Conservation (phyloP, 352 stramenopile species). For the Pythium rishiriense region DNA sequence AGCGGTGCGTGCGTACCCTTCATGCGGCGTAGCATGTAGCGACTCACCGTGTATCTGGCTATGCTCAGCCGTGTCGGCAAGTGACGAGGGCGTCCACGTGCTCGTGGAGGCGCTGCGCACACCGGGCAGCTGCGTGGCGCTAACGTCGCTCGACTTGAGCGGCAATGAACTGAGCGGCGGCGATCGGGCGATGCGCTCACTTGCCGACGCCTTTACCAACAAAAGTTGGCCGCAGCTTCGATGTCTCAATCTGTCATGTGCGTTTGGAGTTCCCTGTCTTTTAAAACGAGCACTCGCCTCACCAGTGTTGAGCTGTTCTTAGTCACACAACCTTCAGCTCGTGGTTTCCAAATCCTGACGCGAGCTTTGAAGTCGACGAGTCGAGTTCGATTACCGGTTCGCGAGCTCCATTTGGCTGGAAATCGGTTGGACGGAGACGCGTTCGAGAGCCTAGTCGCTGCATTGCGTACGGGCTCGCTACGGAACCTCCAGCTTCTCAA, state of each 20-base stretch:
- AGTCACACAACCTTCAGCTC: conserved; percentile 15
- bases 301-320: background rate
- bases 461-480: background rate
- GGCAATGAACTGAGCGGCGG: conserved; percentile 22
- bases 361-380: background rate
- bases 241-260: conserved; percentile 31
- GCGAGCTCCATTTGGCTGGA: conserved; percentile 12
- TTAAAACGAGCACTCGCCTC: background rate
- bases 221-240: conserved; percentile 14
- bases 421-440: conserved; percentile 11
- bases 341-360: conserved; percentile 12
- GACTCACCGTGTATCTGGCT: background rate
- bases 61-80: conserved; percentile 15
- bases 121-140: background rate
- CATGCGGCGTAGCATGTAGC: no score
- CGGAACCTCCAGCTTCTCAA: conserved; percentile 16
- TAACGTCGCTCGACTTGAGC: conserved; percentile 25
- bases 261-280: conserved; percentile 1
- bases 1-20: conserved; percentile 29
- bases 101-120: conserved; percentile 10
- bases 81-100: conserved; percentile 8
- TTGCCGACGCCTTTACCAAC: conserved; percentile 4
- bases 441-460: conserved; percentile 10
- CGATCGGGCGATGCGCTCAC: background rate
- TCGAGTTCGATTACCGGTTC: background rate